Evolutionary conservation across 768 basidiomycete species (phyloP), one percentile per base, ranked within the genome.

Genomic region (Termitomyces sp.): DNA sequence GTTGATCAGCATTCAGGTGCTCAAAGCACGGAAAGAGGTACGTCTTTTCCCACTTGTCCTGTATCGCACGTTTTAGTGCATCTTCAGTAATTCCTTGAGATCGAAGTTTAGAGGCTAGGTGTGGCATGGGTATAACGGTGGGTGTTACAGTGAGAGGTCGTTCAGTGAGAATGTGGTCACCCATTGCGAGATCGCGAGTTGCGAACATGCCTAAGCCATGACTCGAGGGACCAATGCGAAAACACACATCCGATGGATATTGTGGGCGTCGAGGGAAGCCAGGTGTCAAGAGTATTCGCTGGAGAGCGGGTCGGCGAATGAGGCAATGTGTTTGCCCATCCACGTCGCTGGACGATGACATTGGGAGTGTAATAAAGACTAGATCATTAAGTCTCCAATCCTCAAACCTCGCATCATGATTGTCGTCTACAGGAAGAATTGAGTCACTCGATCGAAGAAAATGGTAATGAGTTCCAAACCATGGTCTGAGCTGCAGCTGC

Each of bases 181-280:
- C 69, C 58, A 67, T 62, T 25, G 57, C 50, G 12, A 70, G 66
- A 56, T 70, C 60, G 14, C 60, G 58, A 1, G 66, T 66, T 37
- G 69, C 69, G 32, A 69, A 70, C 65, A 68, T 64, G n/a, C 69
- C 69, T 29, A 69, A 60, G 25, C 69, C 69, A 17, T 61, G 53
- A 7, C 56, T 37, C 2, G 65, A 62, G 1, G 65, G 62, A 2
- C 61, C 60, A 15, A 69, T 64, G 32, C 54, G 52, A 36, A 64
- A 65, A 36, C 62, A 64, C 9, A 60, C 48, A n/a, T 53, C 36
- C 7, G 49, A 49, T 46, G 67, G 66, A 46, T 46, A 37, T 20
- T 42, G 36, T 48, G 61, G 64, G n/a, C 48, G 48, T 43, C 45
- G 40, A 47, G 66, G 64, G 42, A 65, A 68, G 11, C 43, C 47